Evolutionary conservation across 1,284 basidiomycete species (phyloP), one percentile per base, ranked within the genome.

Genomic region (Tilletia walkeri): DNA sequence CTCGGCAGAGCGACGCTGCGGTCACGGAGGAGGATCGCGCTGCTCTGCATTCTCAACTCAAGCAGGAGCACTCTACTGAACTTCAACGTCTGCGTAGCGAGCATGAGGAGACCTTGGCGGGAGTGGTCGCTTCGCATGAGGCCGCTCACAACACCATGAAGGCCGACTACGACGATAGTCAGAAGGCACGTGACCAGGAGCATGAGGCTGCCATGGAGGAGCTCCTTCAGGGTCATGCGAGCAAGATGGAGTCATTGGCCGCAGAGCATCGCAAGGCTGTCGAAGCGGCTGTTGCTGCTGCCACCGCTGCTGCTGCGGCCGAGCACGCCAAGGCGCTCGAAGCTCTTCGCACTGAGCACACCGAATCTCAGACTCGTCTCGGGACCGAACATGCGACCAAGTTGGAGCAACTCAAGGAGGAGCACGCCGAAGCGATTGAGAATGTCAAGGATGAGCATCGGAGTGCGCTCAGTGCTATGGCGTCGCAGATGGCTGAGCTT

Each of bases 371-470:
- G 50, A 12, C 20, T 9, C 56, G 56, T 30, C 24, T 45, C 4
- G 34, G 18, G 1, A 65, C 67, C 1, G 71, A 73, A 36, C 70
- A 70, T n/a, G 47, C 67, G 1, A 45, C 65, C 10, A 36, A 63
- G 9, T 34, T 78, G 36, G 63, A 59, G 18, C 30, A 71, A 53
- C 65, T 72, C 18, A 69, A 67, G 54, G 38, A 70, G 30, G 66
- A 73, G 18, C 75, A 77, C 34, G 68, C 67, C 34, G 53, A 49
- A 4, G 48, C 71, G 66, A 45, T 77, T 18, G 67, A 56, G 20
- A 67, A 69, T 59, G 18, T 72, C 48, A 70, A 76, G 70, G 61
- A 71, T n/a, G 71, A 75, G 48, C 68, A 73, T 38, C 39, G 71
- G 4, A 16, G 30, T 7, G 66, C 48, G 10, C 70, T 74, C 18